Percentiles rank a stretch among this genome's conserved stretches.
Evolutionary conservation across 1,284 basidiomycete genomes (phyloP).

Genomic region (Blastosporella zonata): DNA sequence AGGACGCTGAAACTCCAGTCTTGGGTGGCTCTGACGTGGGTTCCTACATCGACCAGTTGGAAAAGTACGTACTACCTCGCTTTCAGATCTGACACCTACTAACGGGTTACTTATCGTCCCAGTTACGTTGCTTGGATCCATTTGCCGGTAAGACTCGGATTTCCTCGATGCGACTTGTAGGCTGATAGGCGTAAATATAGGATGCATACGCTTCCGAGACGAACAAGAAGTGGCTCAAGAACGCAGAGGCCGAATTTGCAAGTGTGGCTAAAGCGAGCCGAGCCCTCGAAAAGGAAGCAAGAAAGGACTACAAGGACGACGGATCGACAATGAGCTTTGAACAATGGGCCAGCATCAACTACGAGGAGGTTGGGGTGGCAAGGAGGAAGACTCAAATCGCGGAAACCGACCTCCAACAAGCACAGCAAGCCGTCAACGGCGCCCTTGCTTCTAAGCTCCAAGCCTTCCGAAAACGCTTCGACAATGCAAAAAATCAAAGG

Average conservation of each 20-base stretch:
- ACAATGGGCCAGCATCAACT: constrained; percentile 1
- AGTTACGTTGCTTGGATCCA: background rate
- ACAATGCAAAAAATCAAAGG: background rate
- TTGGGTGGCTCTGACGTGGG: background rate
- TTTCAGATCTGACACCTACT: no score
- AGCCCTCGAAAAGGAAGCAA: no score
- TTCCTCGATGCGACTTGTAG: background rate
- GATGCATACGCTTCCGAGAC: background rate
- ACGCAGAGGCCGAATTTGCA: no score
- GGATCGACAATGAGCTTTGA: background rate
- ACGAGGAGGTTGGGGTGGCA: background rate
- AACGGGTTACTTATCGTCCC: background rate
- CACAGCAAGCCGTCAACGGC: background rate
- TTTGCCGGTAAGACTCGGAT: background rate
- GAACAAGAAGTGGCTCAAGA: no score
- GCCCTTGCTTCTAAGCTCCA: background rate
- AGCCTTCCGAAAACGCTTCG: background rate
- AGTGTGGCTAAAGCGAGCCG: no score
- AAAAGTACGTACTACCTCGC: background rate
- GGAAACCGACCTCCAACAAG: constrained; percentile 1
- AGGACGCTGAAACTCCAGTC: constrained; percentile 2
- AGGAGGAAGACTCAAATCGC: background rate
- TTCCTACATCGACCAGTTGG: constrained; percentile 3
- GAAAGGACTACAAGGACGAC: background rate
- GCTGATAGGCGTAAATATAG: background rate